phyloP scores from a whole-genome alignment of 495 filamentous ascomycete species.

The Podospora sp. region DNA sequence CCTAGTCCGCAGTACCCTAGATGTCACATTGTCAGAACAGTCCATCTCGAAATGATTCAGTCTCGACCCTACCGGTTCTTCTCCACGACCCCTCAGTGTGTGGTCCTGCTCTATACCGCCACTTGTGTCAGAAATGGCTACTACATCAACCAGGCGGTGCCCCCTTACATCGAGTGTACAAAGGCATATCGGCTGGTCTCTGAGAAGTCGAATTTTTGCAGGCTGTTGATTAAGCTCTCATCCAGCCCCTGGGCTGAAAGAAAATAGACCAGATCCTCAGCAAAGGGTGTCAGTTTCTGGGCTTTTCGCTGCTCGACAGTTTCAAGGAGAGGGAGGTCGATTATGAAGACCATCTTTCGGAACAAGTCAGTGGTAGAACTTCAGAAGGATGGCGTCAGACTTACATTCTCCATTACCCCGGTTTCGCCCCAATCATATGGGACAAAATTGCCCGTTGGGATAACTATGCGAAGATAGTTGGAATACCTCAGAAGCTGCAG shows the following conservation, averaged over 20 bases:
- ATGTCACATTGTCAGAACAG: not conserved
- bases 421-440: constrained; percentile 84
- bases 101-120: constrained; percentile 48
- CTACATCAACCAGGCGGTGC: not conserved
- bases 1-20: constrained; percentile 66
- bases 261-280: constrained; percentile 70
- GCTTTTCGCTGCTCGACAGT: constrained; percentile 31
- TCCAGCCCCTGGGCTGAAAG: constrained; percentile 67
- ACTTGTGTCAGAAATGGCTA: constrained; percentile 6
- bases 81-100: constrained; percentile 54
- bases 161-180: constrained; percentile 70
- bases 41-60: not conserved
- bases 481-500: constrained; percentile 78
- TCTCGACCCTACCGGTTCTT: constrained; percentile 57
- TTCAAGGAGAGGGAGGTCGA: constrained; percentile 72
- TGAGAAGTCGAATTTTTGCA: constrained; percentile 73
- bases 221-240: constrained; percentile 59
- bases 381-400: not conserved
- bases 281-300: constrained; percentile 61
- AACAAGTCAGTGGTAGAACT: constrained; percentile 13
- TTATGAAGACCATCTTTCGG: constrained; percentile 70
- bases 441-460: constrained; percentile 82
- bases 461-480: constrained; percentile 67
- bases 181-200: constrained; percentile 71
- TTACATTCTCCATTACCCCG: constrained; percentile 76